phyloP scores from a whole-genome alignment of 2,329 filamentous ascomycete genomes.

The Microcera coccophila region DNA sequence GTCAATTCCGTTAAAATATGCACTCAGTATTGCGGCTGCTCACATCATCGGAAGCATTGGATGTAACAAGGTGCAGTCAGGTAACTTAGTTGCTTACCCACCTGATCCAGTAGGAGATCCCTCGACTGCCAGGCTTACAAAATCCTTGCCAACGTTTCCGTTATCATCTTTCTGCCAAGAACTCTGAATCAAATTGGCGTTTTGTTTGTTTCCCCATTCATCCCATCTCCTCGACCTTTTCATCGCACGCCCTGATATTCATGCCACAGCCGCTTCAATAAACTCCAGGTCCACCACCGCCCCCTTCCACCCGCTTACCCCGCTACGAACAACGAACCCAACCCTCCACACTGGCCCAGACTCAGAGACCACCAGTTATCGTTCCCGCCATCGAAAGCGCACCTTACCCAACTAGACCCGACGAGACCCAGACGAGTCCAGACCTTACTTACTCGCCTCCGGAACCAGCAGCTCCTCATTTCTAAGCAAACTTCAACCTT shows the following conservation, averaged over 20 bases:
- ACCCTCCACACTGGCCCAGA: slow-evolving; percentile 4
- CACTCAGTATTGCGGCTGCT: background rate
- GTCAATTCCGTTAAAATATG: background rate
- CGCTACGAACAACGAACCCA: slow-evolving; percentile 18
- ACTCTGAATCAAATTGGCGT: no score
- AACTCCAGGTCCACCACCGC: background rate
- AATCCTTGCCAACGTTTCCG: no score
- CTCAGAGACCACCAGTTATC: slow-evolving; percentile 1
- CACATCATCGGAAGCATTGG: background rate
- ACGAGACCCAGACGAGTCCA: background rate
- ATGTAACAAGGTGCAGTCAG: no score
- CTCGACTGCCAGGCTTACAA: no score
- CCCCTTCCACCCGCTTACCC: slow-evolving; percentile 9
- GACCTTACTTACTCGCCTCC: background rate
- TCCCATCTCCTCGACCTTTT: background rate
- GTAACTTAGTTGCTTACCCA: no score
- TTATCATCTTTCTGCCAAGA: no score
- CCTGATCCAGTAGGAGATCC: no score
- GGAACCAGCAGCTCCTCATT: background rate
- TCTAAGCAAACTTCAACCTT: background rate
- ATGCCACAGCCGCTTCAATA: background rate
- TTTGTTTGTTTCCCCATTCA: no score
- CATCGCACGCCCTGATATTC: background rate
- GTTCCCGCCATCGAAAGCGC: background rate
- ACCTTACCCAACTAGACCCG: background rate